Conservation (phyloP, 2,329 filamentous ascomycete genomes). For the Graphilbum fragrans region DNA sequence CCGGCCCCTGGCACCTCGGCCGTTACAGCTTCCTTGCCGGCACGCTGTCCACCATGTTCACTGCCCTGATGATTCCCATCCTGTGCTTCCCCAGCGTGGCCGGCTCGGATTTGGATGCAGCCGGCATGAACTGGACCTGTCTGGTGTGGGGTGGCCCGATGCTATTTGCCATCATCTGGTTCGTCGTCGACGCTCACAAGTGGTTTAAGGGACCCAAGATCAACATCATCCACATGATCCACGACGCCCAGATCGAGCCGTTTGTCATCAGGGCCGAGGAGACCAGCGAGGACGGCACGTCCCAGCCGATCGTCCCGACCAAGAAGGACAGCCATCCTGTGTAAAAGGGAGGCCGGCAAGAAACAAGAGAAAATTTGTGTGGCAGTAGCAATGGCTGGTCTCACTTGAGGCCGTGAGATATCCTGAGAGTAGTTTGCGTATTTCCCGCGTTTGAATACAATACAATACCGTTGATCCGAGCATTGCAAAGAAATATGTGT, state of each 20-base stretch:
- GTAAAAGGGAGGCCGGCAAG: too few species aligned
- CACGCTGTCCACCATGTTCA: slow-evolving; percentile 42
- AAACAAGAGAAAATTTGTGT: too few species aligned
- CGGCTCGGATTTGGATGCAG: slow-evolving; percentile 36
- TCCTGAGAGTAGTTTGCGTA: too few species aligned
- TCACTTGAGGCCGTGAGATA: too few species aligned
- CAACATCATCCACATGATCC: slow-evolving; percentile 36
- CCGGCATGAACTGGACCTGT: slow-evolving; percentile 56
- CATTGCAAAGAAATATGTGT: too few species aligned
- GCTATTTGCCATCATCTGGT: slow-evolving; percentile 47
- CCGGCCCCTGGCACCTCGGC: slow-evolving; percentile 58
- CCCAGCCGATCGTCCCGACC: not conserved
- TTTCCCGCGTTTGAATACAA: too few species aligned
- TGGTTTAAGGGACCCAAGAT: slow-evolving; percentile 64
- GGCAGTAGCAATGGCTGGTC: too few species aligned
- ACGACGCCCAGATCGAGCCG: slow-evolving; percentile 3
- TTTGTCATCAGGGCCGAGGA: slow-evolving; percentile 7
- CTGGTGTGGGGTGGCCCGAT: slow-evolving; percentile 55
- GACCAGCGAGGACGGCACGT: not conserved
- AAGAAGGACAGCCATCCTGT: not conserved
- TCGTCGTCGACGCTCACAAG: slow-evolving; percentile 47
- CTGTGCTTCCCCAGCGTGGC: slow-evolving; percentile 50
- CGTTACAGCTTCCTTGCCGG: slow-evolving; percentile 45
- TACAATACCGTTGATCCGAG: too few species aligned
- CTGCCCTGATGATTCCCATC: slow-evolving; percentile 55